Percentiles rank a stretch among this genome's conserved stretches.
Conservation (phyloP, 2,329 filamentous ascomycete species). For the Setomelanomma holmii region DNA sequence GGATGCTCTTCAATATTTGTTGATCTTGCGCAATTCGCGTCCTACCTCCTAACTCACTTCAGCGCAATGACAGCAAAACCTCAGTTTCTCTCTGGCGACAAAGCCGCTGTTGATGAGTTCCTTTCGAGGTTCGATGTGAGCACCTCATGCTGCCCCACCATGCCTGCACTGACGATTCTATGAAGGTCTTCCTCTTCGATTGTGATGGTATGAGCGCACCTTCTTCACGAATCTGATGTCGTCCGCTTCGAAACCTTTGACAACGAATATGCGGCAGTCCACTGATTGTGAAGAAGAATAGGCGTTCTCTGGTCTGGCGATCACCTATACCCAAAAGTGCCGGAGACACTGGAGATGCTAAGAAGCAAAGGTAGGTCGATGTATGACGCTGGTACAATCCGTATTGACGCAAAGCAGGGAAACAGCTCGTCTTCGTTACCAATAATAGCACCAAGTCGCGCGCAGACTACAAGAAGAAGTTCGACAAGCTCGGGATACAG, state of each 20-base stretch:
- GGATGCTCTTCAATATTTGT: neutral
- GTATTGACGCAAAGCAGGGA: conserved; percentile 64
- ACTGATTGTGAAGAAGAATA: conserved; percentile 60
- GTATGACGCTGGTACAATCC: neutral
- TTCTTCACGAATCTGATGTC: neutral
- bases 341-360: conserved; percentile 84
- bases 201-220: conserved; percentile 77
- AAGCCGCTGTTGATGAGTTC: conserved; percentile 78
- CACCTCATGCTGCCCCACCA: conserved; percentile 20
- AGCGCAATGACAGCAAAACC: conserved; percentile 33
- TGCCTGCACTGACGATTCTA: conserved; percentile 23
- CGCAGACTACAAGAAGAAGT: conserved; percentile 89
- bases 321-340: conserved; percentile 82
- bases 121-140: conserved; percentile 91
- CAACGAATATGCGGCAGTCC: conserved; percentile 1
- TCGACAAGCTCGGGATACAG: conserved; percentile 80
- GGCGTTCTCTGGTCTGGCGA: conserved; percentile 97
- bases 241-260: conserved; percentile 12
- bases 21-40: neutral
- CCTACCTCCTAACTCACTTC: neutral
- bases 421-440: conserved; percentile 93
- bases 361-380: conserved; percentile 73
- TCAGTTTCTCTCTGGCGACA: conserved; percentile 78
- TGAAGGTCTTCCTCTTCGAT: conserved; percentile 88
- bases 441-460: conserved; percentile 99